Evolutionary conservation across 75 land plant genomes (phyloP).

Genomic region (Pinus tabuliformis): DNA sequence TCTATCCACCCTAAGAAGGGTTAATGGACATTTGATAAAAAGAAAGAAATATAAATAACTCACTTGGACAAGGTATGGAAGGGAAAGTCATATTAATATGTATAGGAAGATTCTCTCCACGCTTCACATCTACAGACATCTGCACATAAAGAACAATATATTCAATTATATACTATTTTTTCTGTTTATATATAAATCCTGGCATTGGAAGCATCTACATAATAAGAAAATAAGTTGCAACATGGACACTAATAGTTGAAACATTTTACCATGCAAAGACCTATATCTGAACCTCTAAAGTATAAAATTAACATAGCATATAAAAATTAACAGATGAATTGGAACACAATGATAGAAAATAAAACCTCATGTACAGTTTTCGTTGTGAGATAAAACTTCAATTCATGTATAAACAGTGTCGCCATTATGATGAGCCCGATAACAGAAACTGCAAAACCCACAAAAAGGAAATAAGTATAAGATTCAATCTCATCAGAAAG

Average conservation of each 20-base stretch:
- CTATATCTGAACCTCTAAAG: too few species aligned
- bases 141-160: constrained; percentile 1
- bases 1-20: neutral
- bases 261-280: too few species aligned
- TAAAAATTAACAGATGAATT: too few species aligned
- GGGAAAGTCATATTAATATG: constrained; percentile 98
- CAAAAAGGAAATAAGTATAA: too few species aligned
- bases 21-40: neutral
- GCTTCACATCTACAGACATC: constrained; percentile 96
- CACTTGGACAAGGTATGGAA: constrained; percentile 90
- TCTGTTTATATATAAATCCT: too few species aligned
- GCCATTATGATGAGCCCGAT: constrained; percentile 80
- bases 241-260: too few species aligned
- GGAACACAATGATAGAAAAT: too few species aligned
- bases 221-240: too few species aligned
- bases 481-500: too few species aligned
- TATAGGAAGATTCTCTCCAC: constrained; percentile 96
- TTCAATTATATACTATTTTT: too few species aligned
- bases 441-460: constrained; percentile 26
- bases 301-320: too few species aligned
- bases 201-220: too few species aligned
- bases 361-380: constrained; percentile 62
- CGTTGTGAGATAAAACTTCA: constrained; percentile 75
- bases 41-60: constrained; percentile 3
- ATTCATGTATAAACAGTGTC: constrained; percentile 78